Evolutionary conservation across 1,284 basidiomycete genomes (phyloP).

Genomic region (Rhodotorula sp.): DNA sequence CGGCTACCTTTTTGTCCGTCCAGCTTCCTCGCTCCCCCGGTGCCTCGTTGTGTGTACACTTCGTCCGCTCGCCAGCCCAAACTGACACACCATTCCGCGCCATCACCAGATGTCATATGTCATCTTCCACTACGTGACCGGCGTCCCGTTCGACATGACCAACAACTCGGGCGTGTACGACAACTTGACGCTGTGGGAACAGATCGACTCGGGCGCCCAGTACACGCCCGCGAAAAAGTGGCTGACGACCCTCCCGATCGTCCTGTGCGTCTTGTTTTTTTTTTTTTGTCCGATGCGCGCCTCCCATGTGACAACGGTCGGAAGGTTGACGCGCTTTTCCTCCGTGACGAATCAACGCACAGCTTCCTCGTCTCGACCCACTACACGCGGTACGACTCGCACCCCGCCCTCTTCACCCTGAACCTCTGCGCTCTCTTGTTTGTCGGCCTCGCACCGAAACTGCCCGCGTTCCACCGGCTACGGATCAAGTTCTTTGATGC

Average conservation of each 20-base stretch:
- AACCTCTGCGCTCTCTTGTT: constrained; percentile 82
- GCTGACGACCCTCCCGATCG: constrained; percentile 86
- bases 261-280: constrained; percentile 63
- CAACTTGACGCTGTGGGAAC: constrained; percentile 96
- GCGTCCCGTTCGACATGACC: constrained; percentile 80
- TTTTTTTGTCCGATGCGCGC: neutral
- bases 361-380: constrained; percentile 97
- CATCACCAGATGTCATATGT: constrained; percentile 78
- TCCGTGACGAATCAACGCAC: neutral
- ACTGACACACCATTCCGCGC: neutral
- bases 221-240: constrained; percentile 99
- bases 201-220: constrained; percentile 97
- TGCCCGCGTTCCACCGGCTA: constrained; percentile 68
- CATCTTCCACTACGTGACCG: constrained; percentile 98
- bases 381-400: constrained; percentile 80
- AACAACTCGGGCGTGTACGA: constrained; percentile 76
- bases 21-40: neutral
- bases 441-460: constrained; percentile 83
- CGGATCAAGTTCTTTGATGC: constrained; percentile 44
- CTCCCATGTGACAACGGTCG: neutral
- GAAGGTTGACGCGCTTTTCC: neutral
- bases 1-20: constrained; percentile 80
- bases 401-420: constrained; percentile 86
- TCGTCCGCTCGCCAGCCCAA: neutral
- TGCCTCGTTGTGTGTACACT: too few species aligned